phyloP scores from a whole-genome alignment of 139 green algal genomes.

The Zygnema cylindricum region DNA sequence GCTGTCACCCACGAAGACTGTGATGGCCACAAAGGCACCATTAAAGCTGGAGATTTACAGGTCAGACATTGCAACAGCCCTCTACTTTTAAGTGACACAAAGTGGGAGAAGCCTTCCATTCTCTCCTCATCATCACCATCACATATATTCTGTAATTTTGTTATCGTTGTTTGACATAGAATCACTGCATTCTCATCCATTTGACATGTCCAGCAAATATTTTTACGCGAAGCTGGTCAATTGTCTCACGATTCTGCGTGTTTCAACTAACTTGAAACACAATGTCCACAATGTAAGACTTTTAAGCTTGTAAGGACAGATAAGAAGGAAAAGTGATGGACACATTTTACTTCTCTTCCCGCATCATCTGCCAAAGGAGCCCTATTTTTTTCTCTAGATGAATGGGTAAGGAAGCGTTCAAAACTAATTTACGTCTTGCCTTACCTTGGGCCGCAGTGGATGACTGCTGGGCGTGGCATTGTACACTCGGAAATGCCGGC shows the following conservation, averaged over 20 bases:
- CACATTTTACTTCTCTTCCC: too few relatives aligned
- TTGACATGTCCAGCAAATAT: not conserved
- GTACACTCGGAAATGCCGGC: slow-evolving; percentile 62
- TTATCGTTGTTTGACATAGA: too few relatives aligned
- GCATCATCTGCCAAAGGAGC: not conserved
- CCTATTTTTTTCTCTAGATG: not conserved
- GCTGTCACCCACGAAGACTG: slow-evolving; percentile 60
- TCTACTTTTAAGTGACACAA: not conserved
- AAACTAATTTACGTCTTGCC: too few relatives aligned
- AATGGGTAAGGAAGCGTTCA: too few relatives aligned
- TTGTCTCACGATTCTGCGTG: not conserved
- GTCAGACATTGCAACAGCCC: slow-evolving; percentile 15
- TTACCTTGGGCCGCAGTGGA: slow-evolving; percentile 61
- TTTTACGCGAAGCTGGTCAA: not conserved
- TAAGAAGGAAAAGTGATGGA: too few relatives aligned
- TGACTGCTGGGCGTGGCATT: slow-evolving; percentile 67
- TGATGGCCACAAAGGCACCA: slow-evolving; percentile 56
- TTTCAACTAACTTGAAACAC: not conserved
- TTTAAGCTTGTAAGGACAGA: too few relatives aligned
- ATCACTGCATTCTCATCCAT: not conserved
- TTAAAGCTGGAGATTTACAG: slow-evolving; percentile 52
- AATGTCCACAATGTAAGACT: too few relatives aligned
- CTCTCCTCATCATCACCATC: too few relatives aligned
- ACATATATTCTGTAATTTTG: too few relatives aligned
- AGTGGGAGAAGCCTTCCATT: too few relatives aligned